Evolutionary conservation across 2,329 filamentous ascomycete genomes (phyloP).

Genomic region (Diaporthe longicolla): DNA sequence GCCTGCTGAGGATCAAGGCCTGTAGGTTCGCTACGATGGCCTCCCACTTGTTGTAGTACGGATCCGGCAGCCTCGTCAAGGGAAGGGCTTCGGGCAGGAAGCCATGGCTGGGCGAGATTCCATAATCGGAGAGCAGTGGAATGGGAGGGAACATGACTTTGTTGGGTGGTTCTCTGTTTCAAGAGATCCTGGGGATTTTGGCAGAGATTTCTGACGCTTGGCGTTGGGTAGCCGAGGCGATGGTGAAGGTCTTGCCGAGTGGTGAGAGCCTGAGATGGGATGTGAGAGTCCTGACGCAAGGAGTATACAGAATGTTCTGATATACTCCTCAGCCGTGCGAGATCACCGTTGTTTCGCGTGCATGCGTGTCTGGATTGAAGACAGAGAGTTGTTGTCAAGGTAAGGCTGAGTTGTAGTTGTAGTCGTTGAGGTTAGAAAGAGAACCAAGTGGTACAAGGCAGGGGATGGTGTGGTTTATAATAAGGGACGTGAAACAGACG

Average conservation of each 20-base stretch:
- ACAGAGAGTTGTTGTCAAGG: slow-evolving; percentile 1
- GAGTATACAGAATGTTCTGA: slow-evolving; percentile 73
- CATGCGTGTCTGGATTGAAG: slow-evolving; percentile 52
- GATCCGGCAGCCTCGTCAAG: slow-evolving; percentile 83
- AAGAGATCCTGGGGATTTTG: background rate
- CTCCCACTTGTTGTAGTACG: slow-evolving; percentile 97
- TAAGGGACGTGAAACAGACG: slow-evolving; percentile 24
- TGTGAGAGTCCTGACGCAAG: slow-evolving; percentile 70
- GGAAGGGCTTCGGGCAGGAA: slow-evolving; percentile 90
- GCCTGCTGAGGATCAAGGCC: slow-evolving; percentile 85
- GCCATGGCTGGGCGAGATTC: slow-evolving; percentile 82
- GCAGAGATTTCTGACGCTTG: slow-evolving; percentile 22
- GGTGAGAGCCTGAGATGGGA: slow-evolving; percentile 29
- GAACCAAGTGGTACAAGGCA: background rate
- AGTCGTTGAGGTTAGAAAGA: slow-evolving; percentile 32
- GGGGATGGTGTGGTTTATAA: slow-evolving; percentile 36
- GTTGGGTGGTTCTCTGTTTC: slow-evolving; percentile 21
- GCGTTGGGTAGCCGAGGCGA: background rate
- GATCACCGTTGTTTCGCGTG: slow-evolving; percentile 50
- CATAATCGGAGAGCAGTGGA: slow-evolving; percentile 80
- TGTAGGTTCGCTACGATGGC: slow-evolving; percentile 88
- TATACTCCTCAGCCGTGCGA: slow-evolving; percentile 75
- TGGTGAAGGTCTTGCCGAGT: slow-evolving; percentile 30
- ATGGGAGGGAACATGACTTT: slow-evolving; percentile 70
- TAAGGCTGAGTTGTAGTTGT: slow-evolving; percentile 30